A percentile compares a stretch with the other conserved stretches of the same genome.
These are phyloP conservation scores for Nicotiana attenuata DNA, from an alignment of 257 asterid species.

Conservation along the genomic window DNA sequence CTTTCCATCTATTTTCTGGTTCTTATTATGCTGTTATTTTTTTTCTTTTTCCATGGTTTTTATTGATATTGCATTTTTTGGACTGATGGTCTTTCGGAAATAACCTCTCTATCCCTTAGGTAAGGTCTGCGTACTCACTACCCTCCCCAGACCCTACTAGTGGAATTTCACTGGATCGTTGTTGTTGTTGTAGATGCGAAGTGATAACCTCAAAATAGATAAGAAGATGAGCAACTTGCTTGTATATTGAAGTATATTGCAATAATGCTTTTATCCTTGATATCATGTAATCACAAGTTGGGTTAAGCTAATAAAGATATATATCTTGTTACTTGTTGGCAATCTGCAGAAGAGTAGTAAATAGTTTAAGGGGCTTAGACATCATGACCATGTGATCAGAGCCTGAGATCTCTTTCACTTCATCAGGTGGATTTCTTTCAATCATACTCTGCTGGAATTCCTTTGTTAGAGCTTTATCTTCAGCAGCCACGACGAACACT, in stretches of 20 bases:
- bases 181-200: not conserved
- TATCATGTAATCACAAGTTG: not conserved
- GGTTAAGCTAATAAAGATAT: not conserved
- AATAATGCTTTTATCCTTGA: not conserved
- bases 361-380: constrained; percentile 26
- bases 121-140: no score
- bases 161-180: no score
- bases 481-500: constrained; percentile 19
- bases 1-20: no score
- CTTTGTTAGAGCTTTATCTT: constrained; percentile 21
- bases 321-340: not conserved
- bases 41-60: no score
- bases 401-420: constrained; percentile 26
- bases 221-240: not conserved
- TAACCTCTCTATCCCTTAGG: no score
- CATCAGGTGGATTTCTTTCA: constrained; percentile 27
- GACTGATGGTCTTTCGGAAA: no score
- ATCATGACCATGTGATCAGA: constrained; percentile 44
- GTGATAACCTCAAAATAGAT: not conserved
- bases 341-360: constrained; percentile 10
- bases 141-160: no score
- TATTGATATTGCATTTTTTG: no score
- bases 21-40: no score
- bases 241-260: not conserved
- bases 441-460: constrained; percentile 29